Conservation (phyloP, 2,329 filamentous ascomycete species). For the Aspergillus quadrilineatus region DNA sequence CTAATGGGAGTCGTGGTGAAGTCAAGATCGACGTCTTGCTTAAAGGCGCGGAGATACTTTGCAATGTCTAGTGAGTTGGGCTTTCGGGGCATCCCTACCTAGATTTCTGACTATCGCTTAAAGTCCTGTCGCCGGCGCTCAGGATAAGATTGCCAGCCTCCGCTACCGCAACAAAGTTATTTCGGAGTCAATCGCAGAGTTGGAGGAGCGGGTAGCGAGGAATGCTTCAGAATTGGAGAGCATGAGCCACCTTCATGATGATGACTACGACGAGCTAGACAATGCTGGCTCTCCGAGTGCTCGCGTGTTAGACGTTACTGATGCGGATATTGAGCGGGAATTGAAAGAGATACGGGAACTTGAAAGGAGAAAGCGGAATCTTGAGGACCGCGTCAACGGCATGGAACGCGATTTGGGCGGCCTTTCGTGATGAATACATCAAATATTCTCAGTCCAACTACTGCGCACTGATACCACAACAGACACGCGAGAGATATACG, state of each 20-base stretch:
- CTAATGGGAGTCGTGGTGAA: conserved; percentile 59
- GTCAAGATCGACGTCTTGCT: conserved; percentile 85
- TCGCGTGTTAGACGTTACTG: conserved; percentile 33
- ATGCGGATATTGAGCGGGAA: conserved; percentile 47
- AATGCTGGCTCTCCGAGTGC: conserved; percentile 35
- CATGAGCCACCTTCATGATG: conserved; percentile 62
- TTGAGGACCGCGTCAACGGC: conserved; percentile 65
- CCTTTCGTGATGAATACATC: conserved; percentile 49
- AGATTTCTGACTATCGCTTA: conserved; percentile 12
- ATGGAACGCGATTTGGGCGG: conserved; percentile 69
- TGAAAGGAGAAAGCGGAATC: conserved; percentile 60
- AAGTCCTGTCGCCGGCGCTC: conserved; percentile 58
- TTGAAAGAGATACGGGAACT: conserved; percentile 60
- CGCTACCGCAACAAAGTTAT: conserved; percentile 70
- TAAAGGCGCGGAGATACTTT: conserved; percentile 83
- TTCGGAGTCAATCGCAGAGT: conserved; percentile 70
- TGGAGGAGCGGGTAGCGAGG: conserved; percentile 75
- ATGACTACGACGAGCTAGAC: conserved; percentile 57
- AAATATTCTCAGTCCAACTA: neutral
- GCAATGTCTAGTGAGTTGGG: conserved; percentile 69
- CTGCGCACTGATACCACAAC: neutral
- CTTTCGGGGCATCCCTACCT: neutral
- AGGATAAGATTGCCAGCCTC: conserved; percentile 71
- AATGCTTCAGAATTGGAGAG: conserved; percentile 71
- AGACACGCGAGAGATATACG: neutral